Base-by-base conservation (phyloP, 2,329 filamentous ascomycete genomes). In the Escovopsis sp. region DNA sequence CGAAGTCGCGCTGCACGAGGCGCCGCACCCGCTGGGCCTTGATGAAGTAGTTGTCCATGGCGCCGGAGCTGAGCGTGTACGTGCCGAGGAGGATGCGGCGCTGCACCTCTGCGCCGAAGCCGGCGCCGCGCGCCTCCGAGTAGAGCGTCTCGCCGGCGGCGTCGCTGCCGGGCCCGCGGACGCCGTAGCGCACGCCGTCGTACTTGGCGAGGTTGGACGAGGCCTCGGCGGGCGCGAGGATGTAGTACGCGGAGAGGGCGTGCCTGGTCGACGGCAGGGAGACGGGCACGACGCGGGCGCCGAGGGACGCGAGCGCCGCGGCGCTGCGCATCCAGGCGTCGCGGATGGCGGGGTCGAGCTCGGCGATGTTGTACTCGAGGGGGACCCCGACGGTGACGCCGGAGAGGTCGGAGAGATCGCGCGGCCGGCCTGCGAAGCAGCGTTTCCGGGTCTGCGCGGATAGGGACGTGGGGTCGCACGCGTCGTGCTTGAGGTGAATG, bases 191-290 rank as follows among this genome's bases (percentile, higher is more conserved):
- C n/a, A 96, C 77, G 15, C 91, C 91, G 53, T 98, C 93, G 59
- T 95, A 98, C 58, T 94, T 95, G 43, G 91, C 85, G 2, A 98
- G 74, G 53, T 98, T 98, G 13, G 89, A 96, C 1, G 86, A 86
- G 4, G 91, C 91, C 62, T 98, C 91, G 13, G 91, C 89, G 0
- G 91, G 86, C 1, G 91, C 93, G 43, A 98, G 78, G 43, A 98
- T 75, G 60, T 98, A 98, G 66, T 98, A 98, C 30, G 91, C 84
- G 15, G 87, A 84, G 1, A 98, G 74, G 0, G 91, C 89, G 50
- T 84, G 79, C 47, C 77, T 81, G 1, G 89, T 98, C 1, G 80
- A 76, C 0, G 89, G 88, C 5, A 98, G 70, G 2, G 81, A 85
- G 13, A 96, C 74, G 2, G 83, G 74, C 10, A 85, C 74, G 11